These are phyloP conservation scores for Russula compacta DNA, from an alignment of 768 basidiomycete species.

Conservation along the genomic window DNA sequence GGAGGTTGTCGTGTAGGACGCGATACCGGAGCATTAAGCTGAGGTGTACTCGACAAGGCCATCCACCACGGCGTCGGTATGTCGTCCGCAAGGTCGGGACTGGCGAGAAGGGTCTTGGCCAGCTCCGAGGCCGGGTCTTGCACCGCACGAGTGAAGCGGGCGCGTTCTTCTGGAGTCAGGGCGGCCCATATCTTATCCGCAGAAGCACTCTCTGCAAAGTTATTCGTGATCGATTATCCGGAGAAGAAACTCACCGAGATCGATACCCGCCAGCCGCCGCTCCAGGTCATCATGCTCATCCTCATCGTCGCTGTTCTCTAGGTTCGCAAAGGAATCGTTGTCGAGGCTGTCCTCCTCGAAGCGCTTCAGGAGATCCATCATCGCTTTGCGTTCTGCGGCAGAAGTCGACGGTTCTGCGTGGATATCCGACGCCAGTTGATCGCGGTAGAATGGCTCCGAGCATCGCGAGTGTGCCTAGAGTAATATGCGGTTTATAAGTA, in stretches of 20 bases:
- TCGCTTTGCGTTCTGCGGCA: slow-evolving; percentile 48
- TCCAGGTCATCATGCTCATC: slow-evolving; percentile 37
- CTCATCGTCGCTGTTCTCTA: slow-evolving; percentile 32
- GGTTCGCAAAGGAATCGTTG: slow-evolving; percentile 31
- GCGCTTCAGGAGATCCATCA: slow-evolving; percentile 61
- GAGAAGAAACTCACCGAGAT: slow-evolving; percentile 44
- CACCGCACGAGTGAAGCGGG: slow-evolving; percentile 50
- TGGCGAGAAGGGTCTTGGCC: slow-evolving; percentile 50
- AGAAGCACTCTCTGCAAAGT: slow-evolving; percentile 40
- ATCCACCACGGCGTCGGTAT: slow-evolving; percentile 66
- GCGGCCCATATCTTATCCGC: slow-evolving; percentile 51
- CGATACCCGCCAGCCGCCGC: slow-evolving; percentile 42
- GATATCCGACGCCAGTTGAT: slow-evolving; percentile 60
- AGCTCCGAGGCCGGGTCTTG: slow-evolving; percentile 54
- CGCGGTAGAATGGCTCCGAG: slow-evolving; percentile 76
- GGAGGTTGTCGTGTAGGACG: slow-evolving; percentile 33
- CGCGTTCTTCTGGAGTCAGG: slow-evolving; percentile 50
- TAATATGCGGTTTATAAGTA: not conserved
- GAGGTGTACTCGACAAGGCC: not conserved
- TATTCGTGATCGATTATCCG: not conserved
- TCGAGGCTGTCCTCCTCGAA: slow-evolving; percentile 55
- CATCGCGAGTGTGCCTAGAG: slow-evolving; percentile 55
- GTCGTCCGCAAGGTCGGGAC: slow-evolving; percentile 43
- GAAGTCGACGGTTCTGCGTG: slow-evolving; percentile 45
- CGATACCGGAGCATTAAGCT: not conserved